These are phyloP conservation scores for Kwoniella dejecticola DNA, from an alignment of 768 basidiomycete genomes.

Conservation along the genomic window DNA sequence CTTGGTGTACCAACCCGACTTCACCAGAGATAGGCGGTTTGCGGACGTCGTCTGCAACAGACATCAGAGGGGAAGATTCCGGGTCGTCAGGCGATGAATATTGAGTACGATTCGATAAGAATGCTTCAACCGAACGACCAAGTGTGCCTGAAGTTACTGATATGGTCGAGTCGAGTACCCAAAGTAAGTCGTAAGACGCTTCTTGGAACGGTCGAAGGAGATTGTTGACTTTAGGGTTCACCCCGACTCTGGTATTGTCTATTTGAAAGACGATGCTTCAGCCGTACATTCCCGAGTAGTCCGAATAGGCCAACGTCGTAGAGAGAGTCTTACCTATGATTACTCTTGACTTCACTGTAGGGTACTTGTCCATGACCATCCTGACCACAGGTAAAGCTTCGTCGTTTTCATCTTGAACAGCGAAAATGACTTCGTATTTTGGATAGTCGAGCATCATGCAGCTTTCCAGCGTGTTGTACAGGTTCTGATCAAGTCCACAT, in stretches of 20 bases:
- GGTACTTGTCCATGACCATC: constrained; percentile 76
- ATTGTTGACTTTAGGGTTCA: constrained; percentile 98
- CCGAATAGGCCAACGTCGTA: too few species aligned
- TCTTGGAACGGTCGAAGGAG: constrained; percentile 78
- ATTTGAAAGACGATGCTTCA: constrained; percentile 61
- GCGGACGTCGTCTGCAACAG: constrained; percentile 26
- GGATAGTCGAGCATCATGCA: constrained; percentile 90
- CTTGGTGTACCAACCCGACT: constrained; percentile 89
- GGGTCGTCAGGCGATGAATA: constrained; percentile 33
- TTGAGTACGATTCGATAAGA: constrained; percentile 51
- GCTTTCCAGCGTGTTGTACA: constrained; percentile 94
- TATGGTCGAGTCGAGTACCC: constrained; percentile 97
- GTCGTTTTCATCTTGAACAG: constrained; percentile 84
- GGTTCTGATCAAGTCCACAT: constrained; percentile 90
- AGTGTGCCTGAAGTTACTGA: constrained; percentile 75
- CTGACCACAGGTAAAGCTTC: constrained; percentile 81
- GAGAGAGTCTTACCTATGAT: constrained; percentile 66
- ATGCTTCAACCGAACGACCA: constrained; percentile 77
- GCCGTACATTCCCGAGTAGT: too few species aligned
- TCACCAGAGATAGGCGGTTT: constrained; percentile 41
- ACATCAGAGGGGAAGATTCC: constrained; percentile 37
- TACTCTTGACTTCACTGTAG: constrained; percentile 69
- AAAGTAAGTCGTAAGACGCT: constrained; percentile 85
- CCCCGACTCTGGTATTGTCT: constrained; percentile 72
- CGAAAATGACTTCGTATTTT: constrained; percentile 86